phyloP scores from a whole-genome alignment of 306 rosid genomes.

The Sicyos edulis region DNA sequence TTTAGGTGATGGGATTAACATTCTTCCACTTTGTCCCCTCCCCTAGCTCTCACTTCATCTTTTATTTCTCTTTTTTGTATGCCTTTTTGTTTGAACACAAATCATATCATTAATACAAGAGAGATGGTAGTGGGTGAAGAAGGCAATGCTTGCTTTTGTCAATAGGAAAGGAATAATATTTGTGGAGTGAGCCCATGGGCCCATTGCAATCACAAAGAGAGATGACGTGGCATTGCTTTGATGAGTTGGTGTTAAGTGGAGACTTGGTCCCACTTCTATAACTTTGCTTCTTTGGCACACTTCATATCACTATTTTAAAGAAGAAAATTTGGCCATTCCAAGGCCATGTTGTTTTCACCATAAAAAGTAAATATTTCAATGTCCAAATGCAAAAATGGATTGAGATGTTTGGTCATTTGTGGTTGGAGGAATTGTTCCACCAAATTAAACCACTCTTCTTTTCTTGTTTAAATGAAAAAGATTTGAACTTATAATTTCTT shows the following conservation, averaged over 20 bases:
- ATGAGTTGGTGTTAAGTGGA: constrained; percentile 20
- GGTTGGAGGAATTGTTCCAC: neutral
- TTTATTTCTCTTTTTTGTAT: constrained; percentile 10
- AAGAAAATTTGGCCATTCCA: neutral
- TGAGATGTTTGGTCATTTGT: neutral
- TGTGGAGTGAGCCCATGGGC: constrained; percentile 35
- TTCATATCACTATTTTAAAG: neutral
- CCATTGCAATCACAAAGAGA: constrained; percentile 8
- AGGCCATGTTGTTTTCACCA: constrained; percentile 12
- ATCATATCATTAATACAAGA: neutral
- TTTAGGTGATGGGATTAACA: constrained; percentile 87
- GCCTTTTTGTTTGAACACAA: constrained; percentile 26
- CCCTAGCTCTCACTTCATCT: neutral
- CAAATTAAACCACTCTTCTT: neutral
- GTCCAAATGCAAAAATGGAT: neutral
- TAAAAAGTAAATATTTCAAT: neutral
- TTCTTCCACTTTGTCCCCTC: constrained; percentile 99
- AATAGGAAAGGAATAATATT: constrained; percentile 70
- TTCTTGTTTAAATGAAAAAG: too few relatives aligned
- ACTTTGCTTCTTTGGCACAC: constrained; percentile 17
- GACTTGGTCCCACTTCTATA: constrained; percentile 12
- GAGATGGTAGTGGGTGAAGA: constrained; percentile 36
- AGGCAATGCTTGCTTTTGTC: constrained; percentile 71
- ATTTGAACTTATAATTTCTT: too few relatives aligned
- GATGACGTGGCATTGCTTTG: constrained; percentile 22